phyloP scores from a whole-genome alignment of 2,329 filamentous ascomycete genomes.

The Alternaria brassicae region DNA sequence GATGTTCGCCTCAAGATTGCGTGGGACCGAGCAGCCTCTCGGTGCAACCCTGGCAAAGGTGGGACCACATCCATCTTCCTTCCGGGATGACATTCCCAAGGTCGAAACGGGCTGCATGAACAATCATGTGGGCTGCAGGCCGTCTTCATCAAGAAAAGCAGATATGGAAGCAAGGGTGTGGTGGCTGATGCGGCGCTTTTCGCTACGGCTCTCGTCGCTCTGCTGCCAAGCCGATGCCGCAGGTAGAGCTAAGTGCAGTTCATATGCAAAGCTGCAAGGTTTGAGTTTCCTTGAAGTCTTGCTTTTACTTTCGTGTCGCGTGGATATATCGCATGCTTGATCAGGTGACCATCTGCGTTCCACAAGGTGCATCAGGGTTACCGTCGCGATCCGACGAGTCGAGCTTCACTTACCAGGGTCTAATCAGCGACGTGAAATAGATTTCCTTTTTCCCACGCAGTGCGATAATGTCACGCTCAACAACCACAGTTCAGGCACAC shows the following conservation, averaged over 20 bases:
- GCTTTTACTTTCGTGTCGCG: neutral
- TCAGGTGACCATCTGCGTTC: neutral
- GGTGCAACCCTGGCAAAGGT: conserved; percentile 16
- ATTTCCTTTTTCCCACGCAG: neutral
- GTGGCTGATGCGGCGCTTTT: conserved; percentile 15
- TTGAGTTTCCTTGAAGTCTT: neutral
- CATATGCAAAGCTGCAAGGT: neutral
- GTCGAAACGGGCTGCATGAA: conserved; percentile 18
- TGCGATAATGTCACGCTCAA: neutral
- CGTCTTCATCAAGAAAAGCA: conserved; percentile 9
- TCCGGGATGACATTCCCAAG: conserved; percentile 12
- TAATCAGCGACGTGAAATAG: neutral
- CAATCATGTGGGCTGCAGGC: conserved; percentile 12
- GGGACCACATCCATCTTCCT: conserved; percentile 11
- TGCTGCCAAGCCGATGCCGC: conserved; percentile 4
- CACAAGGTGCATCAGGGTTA: neutral
- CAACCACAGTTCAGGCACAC: neutral
- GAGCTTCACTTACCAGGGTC: neutral
- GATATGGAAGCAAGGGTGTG: conserved; percentile 3
- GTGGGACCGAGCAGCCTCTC: conserved; percentile 12
- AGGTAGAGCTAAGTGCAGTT: neutral
- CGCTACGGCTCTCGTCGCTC: conserved; percentile 8
- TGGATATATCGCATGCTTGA: neutral
- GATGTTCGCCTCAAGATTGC: conserved; percentile 10
- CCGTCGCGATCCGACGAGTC: neutral